phyloP scores from a whole-genome alignment of 805 yeast genomes.

The Torulaspora franciscae region DNA sequence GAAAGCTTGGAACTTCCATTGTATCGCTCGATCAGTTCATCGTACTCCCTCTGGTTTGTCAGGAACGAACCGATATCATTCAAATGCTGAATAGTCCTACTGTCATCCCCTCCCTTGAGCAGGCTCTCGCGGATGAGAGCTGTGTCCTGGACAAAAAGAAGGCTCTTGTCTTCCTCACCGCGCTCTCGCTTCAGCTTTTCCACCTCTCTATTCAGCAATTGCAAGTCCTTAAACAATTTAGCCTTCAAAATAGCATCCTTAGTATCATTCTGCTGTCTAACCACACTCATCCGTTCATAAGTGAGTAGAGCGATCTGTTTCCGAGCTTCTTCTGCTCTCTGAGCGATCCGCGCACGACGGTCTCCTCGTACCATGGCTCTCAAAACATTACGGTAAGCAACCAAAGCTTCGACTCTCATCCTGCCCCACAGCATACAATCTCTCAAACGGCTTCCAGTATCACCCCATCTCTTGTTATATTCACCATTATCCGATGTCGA shows the following conservation, averaged over 20 bases:
- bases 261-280: constrained; percentile 15
- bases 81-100: constrained; percentile 37
- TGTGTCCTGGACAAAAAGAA: constrained; percentile 19
- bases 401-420: constrained; percentile 5
- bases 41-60: constrained; percentile 68
- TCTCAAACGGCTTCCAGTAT: neutral
- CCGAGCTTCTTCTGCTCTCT: constrained; percentile 19
- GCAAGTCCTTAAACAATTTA: constrained; percentile 9
- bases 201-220: constrained; percentile 16
- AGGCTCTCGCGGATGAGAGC: constrained; percentile 14
- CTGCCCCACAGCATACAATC: neutral
- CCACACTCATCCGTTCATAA: constrained; percentile 22
- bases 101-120: constrained; percentile 4
- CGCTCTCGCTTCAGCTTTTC: constrained; percentile 14
- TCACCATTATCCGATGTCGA: neutral
- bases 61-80: constrained; percentile 60
- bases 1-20: constrained; percentile 72
- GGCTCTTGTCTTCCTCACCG: constrained; percentile 13
- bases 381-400: constrained; percentile 20
- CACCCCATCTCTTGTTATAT: neutral
- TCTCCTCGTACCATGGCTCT: constrained; percentile 24
- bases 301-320: constrained; percentile 24
- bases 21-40: constrained; percentile 75
- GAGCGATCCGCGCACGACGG: constrained; percentile 21
- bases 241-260: constrained; percentile 8